These are phyloP conservation scores for Colletotrichum falcatum DNA, from an alignment of 2,329 filamentous ascomycete genomes.

Conservation along the genomic window DNA sequence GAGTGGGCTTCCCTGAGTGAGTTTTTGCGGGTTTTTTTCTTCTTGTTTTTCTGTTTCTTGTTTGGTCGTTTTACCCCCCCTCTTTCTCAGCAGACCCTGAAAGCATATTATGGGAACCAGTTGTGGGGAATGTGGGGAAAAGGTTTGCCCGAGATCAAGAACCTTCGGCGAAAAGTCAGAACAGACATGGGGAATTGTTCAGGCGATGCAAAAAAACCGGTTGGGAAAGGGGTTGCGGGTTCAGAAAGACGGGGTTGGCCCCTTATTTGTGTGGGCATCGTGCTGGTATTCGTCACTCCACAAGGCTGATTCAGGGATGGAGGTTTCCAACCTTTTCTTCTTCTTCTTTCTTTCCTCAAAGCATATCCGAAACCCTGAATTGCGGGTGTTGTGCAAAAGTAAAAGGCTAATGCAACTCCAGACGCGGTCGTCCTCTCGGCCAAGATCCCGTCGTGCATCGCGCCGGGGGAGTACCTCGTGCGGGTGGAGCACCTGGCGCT, in stretches of 20 bases:
- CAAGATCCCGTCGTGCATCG: conserved; percentile 35
- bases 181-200: neutral
- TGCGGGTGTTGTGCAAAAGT: neutral
- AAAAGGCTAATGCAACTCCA: neutral
- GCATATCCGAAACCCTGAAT: neutral
- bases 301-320: conserved; percentile 32
- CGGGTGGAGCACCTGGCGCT: conserved; percentile 63
- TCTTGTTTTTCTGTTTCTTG: neutral
- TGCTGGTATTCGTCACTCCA: neutral
- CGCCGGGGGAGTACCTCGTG: conserved; percentile 59
- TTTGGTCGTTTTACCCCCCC: neutral
- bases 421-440: conserved; percentile 13
- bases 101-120: neutral
- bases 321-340: neutral
- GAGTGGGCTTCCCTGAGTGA: conserved; percentile 55
- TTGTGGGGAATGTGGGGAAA: neutral
- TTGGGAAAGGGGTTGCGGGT: neutral
- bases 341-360: neutral
- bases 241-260: conserved; percentile 12
- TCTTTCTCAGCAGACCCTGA: neutral
- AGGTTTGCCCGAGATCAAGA: no score
- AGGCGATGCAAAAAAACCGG: neutral
- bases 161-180: neutral
- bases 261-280: neutral
- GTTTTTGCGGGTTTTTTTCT: conserved; percentile 27